Evolutionary conservation across 805 yeast genomes (phyloP), one percentile per base, ranked within the genome.

Genomic region (Isabelozyma pseudorhagii): DNA sequence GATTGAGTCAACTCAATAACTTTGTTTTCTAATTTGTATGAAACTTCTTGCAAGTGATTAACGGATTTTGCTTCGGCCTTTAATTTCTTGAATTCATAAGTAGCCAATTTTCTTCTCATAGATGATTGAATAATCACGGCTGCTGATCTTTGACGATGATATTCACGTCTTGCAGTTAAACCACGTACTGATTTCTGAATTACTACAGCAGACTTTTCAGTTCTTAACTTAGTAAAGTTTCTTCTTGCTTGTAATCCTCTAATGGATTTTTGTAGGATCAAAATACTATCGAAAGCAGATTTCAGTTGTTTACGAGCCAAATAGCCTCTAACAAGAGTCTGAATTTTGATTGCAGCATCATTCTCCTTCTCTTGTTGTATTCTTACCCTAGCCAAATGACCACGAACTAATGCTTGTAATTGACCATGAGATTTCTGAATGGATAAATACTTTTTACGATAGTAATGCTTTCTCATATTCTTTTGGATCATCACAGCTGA

Each of bases 1-100:
- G 86, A 80, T 62, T 93, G 96, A 3, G 97, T 93, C 58, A 94
- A 81, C 68, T 92, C 96, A 56, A 94, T 91, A n/a, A 96, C 97
- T 77, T 96, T 94, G 70, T 94, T 94, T 69, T 94, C 99, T 61
- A 96, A 80, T 66, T 87, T 83, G 71, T 90, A 94, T 60, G 96
- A 91, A 39, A 89, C 96, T 66, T 93, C 97, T 68, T 89, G 83
- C 74, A 89, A 80, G 63, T 87, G 96, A 64, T 86, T 85, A 42
- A 90, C 96, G 13, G 97, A 89, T 65, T 89, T 89, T 29, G 97
- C 97, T 55, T 94, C 98, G n/a, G 78, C 79, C 64, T 83, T 88
- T 66, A 90, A 75, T 50, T 75, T 69, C 54, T 73, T 71, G 58
- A 89, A 81, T 64, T 87, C 85, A 46, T 72, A 72, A 54, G 74